A percentile compares a stretch with the other conserved stretches of the same genome.
These are phyloP conservation scores for Leucosporidium scottii DNA, from an alignment of 768 basidiomycete species.

Conservation along the genomic window DNA sequence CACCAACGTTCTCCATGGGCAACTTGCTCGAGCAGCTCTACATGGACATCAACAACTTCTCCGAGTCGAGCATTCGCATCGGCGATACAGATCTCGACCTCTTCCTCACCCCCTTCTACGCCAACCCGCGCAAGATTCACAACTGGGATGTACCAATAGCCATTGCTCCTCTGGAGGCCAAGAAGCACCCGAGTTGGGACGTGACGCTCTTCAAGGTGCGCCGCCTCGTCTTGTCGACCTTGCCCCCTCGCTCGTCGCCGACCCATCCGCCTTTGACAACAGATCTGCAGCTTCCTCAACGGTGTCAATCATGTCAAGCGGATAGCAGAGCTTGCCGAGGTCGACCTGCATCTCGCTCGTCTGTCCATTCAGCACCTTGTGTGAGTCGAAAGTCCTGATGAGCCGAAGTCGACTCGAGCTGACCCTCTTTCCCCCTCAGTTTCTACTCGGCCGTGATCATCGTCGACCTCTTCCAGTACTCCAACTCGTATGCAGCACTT, in stretches of 20 bases:
- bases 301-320: constrained; percentile 84
- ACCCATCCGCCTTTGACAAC: neutral
- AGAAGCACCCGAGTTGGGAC: constrained; percentile 91
- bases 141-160: constrained; percentile 96
- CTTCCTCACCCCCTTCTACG: constrained; percentile 93
- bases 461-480: constrained; percentile 94
- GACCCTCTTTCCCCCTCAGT: constrained; percentile 45
- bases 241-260: neutral
- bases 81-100: constrained; percentile 90
- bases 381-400: constrained; percentile 48
- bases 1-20: constrained; percentile 56
- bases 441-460: constrained; percentile 97
- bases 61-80: constrained; percentile 83
- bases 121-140: constrained; percentile 78
- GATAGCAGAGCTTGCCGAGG: constrained; percentile 86
- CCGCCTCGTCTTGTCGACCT: too few relatives aligned
- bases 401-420: neutral
- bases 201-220: constrained; percentile 78
- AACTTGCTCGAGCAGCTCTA: constrained; percentile 82
- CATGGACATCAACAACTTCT: constrained; percentile 94
- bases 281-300: constrained; percentile 70
- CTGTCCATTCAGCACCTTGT: constrained; percentile 85
- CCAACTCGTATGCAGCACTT: constrained; percentile 90
- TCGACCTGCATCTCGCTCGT: constrained; percentile 71
- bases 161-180: constrained; percentile 69